Conservation (phyloP, 2,329 filamentous ascomycete genomes). For the Sphaerulina musiva region DNA sequence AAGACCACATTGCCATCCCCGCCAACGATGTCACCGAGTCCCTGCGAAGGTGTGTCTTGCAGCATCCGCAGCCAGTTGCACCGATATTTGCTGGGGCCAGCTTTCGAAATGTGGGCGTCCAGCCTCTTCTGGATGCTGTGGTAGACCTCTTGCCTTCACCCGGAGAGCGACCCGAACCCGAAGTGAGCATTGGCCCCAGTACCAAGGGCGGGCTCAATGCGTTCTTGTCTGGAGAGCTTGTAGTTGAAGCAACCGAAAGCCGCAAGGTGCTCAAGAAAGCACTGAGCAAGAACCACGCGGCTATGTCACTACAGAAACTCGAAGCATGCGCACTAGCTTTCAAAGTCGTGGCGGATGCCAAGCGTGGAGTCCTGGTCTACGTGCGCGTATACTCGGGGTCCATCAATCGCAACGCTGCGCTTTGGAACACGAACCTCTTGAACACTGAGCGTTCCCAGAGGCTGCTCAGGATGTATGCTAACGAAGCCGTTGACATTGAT, state of each 20-base stretch:
- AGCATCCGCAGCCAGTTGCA: conserved; percentile 64
- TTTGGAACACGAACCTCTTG: conserved; percentile 83
- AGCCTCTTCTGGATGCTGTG: conserved; percentile 82
- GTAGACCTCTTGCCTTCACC: conserved; percentile 83
- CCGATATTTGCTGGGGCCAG: conserved; percentile 89
- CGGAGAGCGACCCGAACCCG: conserved; percentile 68
- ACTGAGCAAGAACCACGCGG: conserved; percentile 37
- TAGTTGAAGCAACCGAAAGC: conserved; percentile 14
- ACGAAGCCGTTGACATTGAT: conserved; percentile 76
- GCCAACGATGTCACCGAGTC: conserved; percentile 62
- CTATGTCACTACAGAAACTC: conserved; percentile 53
- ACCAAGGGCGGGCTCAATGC: conserved; percentile 48
- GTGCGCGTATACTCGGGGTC: conserved; percentile 85
- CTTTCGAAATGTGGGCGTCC: conserved; percentile 88
- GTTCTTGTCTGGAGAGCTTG: conserved; percentile 37
- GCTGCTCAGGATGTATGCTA: conserved; percentile 82
- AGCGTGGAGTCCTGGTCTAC: conserved; percentile 81
- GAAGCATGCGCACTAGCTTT: conserved; percentile 67
- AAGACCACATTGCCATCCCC: conserved; percentile 63
- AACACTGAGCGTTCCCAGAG: conserved; percentile 73
- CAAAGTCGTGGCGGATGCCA: conserved; percentile 87
- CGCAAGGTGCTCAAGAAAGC: conserved; percentile 36
- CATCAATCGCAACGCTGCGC: conserved; percentile 63
- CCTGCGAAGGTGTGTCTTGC: conserved; percentile 64
- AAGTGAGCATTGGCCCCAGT: conserved; percentile 59